These are phyloP conservation scores for Panellus pusillus DNA, from an alignment of 768 basidiomycete genomes.

Conservation along the genomic window DNA sequence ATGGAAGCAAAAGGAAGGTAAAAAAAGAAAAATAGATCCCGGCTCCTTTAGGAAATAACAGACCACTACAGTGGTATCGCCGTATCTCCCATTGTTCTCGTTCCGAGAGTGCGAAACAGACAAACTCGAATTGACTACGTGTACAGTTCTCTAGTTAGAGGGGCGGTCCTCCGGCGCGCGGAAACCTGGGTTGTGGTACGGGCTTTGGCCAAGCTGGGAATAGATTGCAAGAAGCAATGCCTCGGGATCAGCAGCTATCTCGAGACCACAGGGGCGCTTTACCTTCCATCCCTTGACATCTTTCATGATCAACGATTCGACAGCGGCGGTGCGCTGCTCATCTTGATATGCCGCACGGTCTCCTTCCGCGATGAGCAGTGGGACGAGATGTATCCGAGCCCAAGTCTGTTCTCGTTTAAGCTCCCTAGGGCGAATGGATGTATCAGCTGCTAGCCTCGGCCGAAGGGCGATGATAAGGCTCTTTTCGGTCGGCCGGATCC, in stretches of 20 bases:
- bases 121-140: background rate
- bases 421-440: conserved; percentile 69
- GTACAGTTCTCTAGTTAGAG: background rate
- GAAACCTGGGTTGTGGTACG: conserved; percentile 81
- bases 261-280: conserved; percentile 34
- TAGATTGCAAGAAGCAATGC: conserved; percentile 18
- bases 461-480: conserved; percentile 30
- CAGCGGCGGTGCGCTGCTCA: conserved; percentile 67
- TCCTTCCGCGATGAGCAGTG: conserved; percentile 87
- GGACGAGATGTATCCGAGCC: conserved; percentile 94
- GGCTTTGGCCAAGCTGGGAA: conserved; percentile 76
- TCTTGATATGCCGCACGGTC: conserved; percentile 89
- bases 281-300: conserved; percentile 95
- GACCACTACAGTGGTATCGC: background rate
- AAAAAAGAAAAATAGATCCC: background rate
- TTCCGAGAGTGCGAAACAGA: background rate
- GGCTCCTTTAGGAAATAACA: conserved; percentile 8
- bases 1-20: conserved; percentile 15
- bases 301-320: conserved; percentile 93
- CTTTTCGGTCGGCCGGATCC: conserved; percentile 37
- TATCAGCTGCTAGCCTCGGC: conserved; percentile 45
- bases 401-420: conserved; percentile 90
- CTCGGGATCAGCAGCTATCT: conserved; percentile 17
- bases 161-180: conserved; percentile 23
- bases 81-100: conserved; percentile 6